A percentile compares a stretch with the other conserved stretches of the same genome.
Conservation (phyloP, 2,329 filamentous ascomycete genomes). For the Mollisiaceae sp. region DNA sequence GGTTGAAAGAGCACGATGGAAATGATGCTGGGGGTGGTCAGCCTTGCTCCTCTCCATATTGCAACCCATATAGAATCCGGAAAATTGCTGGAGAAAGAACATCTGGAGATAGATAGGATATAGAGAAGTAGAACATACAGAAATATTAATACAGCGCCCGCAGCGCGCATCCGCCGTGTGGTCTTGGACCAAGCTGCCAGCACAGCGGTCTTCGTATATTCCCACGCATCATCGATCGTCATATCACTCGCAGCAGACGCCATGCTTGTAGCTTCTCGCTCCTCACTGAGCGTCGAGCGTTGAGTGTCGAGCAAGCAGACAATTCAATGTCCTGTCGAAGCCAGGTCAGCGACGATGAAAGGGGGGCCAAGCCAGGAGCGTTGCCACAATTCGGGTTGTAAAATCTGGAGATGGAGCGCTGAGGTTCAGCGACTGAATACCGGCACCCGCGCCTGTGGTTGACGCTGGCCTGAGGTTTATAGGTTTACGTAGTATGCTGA, state of each 20-base stretch:
- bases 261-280: constrained; percentile 23
- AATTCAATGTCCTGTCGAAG: constrained; percentile 8
- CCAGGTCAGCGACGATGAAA: background rate
- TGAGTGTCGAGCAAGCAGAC: background rate
- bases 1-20: constrained; percentile 33
- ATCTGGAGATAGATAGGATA: background rate
- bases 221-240: constrained; percentile 41
- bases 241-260: constrained; percentile 33
- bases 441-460: constrained; percentile 1
- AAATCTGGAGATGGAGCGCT: background rate
- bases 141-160: constrained; percentile 35
- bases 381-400: background rate
- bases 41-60: background rate
- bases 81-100: background rate
- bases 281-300: background rate
- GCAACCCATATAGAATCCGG: background rate
- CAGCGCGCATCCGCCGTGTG: constrained; percentile 39
- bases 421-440: background rate
- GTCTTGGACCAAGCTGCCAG: constrained; percentile 39
- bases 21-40: constrained; percentile 31
- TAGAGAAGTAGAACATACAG: constrained; percentile 30
- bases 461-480: constrained; percentile 14
- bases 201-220: constrained; percentile 30
- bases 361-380: background rate
- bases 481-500: no score